Conservation (phyloP, 345 rosid species). For the Barbarea vulgaris region DNA sequence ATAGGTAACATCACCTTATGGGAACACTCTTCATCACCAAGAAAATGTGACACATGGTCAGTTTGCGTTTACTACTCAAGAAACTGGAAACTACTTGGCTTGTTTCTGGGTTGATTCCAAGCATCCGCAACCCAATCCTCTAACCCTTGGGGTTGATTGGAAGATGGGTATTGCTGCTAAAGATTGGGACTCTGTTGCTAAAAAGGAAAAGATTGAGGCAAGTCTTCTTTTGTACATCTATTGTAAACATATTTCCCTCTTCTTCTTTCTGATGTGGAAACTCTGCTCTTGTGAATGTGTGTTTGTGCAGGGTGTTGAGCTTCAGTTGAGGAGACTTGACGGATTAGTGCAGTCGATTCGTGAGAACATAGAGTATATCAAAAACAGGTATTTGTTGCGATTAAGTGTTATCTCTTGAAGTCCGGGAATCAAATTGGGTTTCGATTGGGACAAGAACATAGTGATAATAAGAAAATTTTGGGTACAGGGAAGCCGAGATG, state of each 20-base stretch:
- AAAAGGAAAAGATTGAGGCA: conserved; percentile 88
- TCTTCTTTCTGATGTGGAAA: neutral
- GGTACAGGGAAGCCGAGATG: conserved; percentile 73
- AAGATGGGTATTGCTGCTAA: conserved; percentile 85
- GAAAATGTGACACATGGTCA: conserved; percentile 82
- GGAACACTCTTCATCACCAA: conserved; percentile 64
- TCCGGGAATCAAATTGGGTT: neutral
- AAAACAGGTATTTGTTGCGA: conserved; percentile 49
- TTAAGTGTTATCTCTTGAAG: conserved; percentile 10
- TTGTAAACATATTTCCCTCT: neutral
- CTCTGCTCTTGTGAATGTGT: neutral
- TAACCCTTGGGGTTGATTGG: conserved; percentile 82
- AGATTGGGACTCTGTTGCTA: conserved; percentile 97
- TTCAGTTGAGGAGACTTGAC: conserved; percentile 73
- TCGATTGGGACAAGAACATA: neutral
- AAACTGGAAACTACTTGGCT: conserved; percentile 78
- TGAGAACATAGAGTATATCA: conserved; percentile 60
- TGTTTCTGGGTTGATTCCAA: conserved; percentile 69
- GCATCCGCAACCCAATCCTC: conserved; percentile 39
- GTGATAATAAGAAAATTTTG: neutral
- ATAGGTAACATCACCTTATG: conserved; percentile 89
- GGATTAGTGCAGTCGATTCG: conserved; percentile 68
- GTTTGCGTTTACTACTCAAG: conserved; percentile 88
- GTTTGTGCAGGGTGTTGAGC: conserved; percentile 76
- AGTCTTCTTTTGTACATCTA: conserved; percentile 24